Evolutionary conservation across 306 rosid species (phyloP).

Genomic region (Crataegus laevigata): DNA sequence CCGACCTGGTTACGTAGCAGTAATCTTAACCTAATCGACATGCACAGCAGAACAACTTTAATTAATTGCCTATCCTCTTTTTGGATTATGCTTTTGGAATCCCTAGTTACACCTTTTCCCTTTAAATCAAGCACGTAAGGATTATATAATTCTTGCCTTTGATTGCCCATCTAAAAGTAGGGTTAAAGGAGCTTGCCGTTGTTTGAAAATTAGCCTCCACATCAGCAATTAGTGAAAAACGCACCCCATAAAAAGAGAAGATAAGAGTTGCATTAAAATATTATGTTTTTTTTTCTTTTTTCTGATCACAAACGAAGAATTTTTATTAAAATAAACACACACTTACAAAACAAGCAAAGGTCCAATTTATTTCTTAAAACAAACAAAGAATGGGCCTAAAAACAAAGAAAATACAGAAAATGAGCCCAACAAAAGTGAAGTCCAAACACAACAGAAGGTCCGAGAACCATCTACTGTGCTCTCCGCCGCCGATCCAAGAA

Average conservation of each 20-base stretch:
- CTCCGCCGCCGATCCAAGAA: no score
- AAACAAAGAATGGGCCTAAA: no score
- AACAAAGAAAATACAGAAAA: no score
- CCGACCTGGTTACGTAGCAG: neutral
- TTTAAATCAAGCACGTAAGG: conserved; percentile 9
- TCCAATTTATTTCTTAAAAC: no score
- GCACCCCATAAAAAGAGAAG: neutral
- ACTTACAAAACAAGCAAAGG: no score
- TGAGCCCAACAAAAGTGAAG: no score
- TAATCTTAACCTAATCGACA: conserved; percentile 1
- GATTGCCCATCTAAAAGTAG: conserved; percentile 5
- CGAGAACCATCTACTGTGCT: fast-evolving
- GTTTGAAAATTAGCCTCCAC: neutral
- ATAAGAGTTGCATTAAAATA: neutral
- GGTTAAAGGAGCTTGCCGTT: conserved; percentile 16
- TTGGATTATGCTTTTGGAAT: conserved; percentile 15
- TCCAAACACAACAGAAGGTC: no score
- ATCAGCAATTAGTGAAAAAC: neutral
- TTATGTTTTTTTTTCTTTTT: neutral
- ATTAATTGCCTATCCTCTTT: neutral
- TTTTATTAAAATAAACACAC: no score
- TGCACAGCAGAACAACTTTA: conserved; percentile 12
- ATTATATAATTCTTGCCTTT: conserved; percentile 1
- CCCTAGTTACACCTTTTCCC: conserved; percentile 1
- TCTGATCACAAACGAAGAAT: no score